Conservation (phyloP, 805 yeast species). For the Sugiyamaella qingdaonensis region DNA sequence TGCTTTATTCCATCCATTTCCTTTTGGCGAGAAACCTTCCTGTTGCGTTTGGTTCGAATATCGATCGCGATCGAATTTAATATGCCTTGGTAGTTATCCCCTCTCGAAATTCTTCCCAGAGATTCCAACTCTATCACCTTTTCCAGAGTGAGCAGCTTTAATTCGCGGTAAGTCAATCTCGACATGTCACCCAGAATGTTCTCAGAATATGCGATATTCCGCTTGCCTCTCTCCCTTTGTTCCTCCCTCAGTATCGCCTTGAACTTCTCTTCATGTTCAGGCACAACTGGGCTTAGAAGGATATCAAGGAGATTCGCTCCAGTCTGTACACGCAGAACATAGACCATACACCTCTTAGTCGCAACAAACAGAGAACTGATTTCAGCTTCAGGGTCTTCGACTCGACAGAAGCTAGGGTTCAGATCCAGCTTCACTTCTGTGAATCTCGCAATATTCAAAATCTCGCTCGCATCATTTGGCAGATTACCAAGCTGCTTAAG, state of each 20-base stretch:
- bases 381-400: slow-evolving; percentile 49
- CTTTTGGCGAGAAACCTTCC: slow-evolving; percentile 43
- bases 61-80: slow-evolving; percentile 82
- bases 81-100: slow-evolving; percentile 70
- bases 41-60: slow-evolving; percentile 54
- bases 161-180: slow-evolving; percentile 54
- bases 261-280: slow-evolving; percentile 66
- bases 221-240: slow-evolving; percentile 26
- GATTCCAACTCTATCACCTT: slow-evolving; percentile 71
- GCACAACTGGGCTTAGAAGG: slow-evolving; percentile 59
- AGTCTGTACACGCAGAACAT: slow-evolving; percentile 76
- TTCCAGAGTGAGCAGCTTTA: slow-evolving; percentile 73
- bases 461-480: slow-evolving; percentile 42
- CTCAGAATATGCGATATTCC: slow-evolving; percentile 39
- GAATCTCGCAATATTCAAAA: slow-evolving; percentile 48
- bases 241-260: slow-evolving; percentile 51
- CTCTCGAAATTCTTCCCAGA: slow-evolving; percentile 58
- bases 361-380: slow-evolving; percentile 60
- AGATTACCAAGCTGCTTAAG: slow-evolving; percentile 41
- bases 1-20: slow-evolving; percentile 44
- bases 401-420: slow-evolving; percentile 49
- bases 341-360: slow-evolving; percentile 76
- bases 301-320: slow-evolving; percentile 64
- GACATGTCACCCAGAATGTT: slow-evolving; percentile 49
- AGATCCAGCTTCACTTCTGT: slow-evolving; percentile 53